These are phyloP conservation scores for Microdochium trichocladiopsis DNA, from an alignment of 2,329 filamentous ascomycete genomes.

Conservation along the genomic window DNA sequence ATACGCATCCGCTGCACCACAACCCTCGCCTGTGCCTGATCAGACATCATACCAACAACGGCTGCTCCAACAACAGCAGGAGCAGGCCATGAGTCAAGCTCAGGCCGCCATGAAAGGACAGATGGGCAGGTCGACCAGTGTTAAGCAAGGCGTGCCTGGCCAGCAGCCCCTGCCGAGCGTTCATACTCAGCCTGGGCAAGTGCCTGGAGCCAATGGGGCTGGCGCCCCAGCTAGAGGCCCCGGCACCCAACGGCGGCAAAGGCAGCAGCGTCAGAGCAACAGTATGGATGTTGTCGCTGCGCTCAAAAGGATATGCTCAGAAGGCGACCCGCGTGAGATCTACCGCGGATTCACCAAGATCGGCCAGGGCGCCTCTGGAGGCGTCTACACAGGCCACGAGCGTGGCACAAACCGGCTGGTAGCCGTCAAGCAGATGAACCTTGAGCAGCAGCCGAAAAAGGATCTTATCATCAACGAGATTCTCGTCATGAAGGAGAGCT, in stretches of 20 bases:
- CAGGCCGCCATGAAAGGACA: slow-evolving; percentile 70
- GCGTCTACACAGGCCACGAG: slow-evolving; percentile 89
- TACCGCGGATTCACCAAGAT: slow-evolving; percentile 91
- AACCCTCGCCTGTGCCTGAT: slow-evolving; percentile 30
- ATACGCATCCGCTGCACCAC: slow-evolving; percentile 38
- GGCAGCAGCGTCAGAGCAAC: slow-evolving; percentile 71
- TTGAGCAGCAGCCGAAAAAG: slow-evolving; percentile 98
- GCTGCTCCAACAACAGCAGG: slow-evolving; percentile 73
- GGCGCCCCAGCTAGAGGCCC: slow-evolving; percentile 19
- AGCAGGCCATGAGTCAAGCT: slow-evolving; percentile 72
- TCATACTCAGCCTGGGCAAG: slow-evolving; percentile 16
- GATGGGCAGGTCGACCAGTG: slow-evolving; percentile 66
- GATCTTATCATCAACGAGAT: slow-evolving; percentile 99
- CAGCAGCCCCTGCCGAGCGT: slow-evolving; percentile 17
- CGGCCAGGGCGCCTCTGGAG: slow-evolving; percentile 92
- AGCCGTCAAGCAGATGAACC: slow-evolving; percentile 99
- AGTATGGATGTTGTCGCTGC: slow-evolving; percentile 75
- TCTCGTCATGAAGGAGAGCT: slow-evolving; percentile 97
- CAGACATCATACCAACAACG: slow-evolving; percentile 52
- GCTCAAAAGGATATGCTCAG: slow-evolving; percentile 82
- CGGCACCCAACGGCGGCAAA: slow-evolving; percentile 54
- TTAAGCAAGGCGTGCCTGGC: slow-evolving; percentile 47
- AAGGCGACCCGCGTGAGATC: slow-evolving; percentile 80
- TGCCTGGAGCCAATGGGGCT: slow-evolving; percentile 20
- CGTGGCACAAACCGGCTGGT: slow-evolving; percentile 78